Base-by-base conservation (phyloP, 1,284 basidiomycete genomes). In the Pseudomicrostroma phylloplanum region DNA sequence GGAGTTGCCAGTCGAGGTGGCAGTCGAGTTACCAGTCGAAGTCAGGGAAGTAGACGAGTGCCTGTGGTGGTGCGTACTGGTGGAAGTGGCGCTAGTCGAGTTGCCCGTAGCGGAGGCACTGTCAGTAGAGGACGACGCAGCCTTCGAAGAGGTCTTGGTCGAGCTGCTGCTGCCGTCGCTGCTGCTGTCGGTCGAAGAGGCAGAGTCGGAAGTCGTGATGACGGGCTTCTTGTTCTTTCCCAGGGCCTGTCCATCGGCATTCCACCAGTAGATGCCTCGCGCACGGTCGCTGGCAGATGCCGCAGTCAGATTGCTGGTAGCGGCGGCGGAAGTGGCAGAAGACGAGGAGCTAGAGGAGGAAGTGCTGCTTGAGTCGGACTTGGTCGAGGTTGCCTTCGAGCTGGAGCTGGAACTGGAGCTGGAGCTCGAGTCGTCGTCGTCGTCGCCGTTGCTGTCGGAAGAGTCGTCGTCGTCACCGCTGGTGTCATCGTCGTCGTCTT, bases 261-360 rank as follows among this genome's bases (percentile, higher is more conserved):
- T 54, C 17, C 21, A 54, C 21, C 25, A 54, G 51, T 54, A 54
- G 51, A 54, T 54, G 51, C 17, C 21, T 17, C 43, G 43, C 43
- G 43, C 15, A 6, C 17, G 17, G 43, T 48, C 21, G 43, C 43
- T 48, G 43, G 15, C 13, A 7, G 51, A 54, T 15, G 51, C 51
- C 4, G 25, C 51, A 25, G 51, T 54, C 17, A 54, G 51, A 13
- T 25, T 25, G 21, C 23, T 19, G 13, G 51, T 54, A 36, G 30
- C 30, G 30, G 17, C 46, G 46, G 23, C 46, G 12, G 46, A 48
- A 23, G 17, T 23, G 23, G n/a, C 46, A 23, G 46, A n/a, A 23
- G 46, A 48, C 23, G 46, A 48, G 3, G 46, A 48, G n/a, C 23
- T 48, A 4, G 46, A 48, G 12, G 46, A 4, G n/a, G 46, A 48